phyloP scores from a whole-genome alignment of 1,139 yeast species.

The Debaryomycetaceae sp. region DNA sequence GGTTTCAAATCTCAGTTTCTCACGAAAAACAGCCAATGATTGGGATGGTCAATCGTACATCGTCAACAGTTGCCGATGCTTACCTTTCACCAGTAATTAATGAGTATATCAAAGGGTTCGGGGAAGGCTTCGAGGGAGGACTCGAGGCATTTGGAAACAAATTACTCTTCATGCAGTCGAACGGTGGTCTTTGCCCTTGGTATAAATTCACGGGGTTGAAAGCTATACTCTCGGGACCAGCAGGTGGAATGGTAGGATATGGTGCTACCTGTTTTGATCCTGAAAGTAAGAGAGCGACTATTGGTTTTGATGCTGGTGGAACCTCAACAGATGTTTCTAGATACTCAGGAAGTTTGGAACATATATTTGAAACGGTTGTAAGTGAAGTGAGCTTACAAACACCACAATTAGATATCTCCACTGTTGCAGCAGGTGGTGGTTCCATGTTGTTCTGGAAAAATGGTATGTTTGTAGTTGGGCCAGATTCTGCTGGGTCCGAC shows the following conservation, averaged over 20 bases:
- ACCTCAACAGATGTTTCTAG: conserved; percentile 48
- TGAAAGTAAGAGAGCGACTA: conserved; percentile 29
- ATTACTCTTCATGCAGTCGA: conserved; percentile 45
- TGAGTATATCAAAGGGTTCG: conserved; percentile 34
- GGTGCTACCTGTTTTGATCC: conserved; percentile 43
- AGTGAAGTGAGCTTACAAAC: conserved; percentile 43
- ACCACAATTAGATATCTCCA: conserved; percentile 45
- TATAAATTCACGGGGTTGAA: conserved; percentile 46
- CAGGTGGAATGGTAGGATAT: conserved; percentile 52
- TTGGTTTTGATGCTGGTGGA: conserved; percentile 50
- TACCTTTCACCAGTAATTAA: conserved; percentile 39
- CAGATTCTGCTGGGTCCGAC: conserved; percentile 47
- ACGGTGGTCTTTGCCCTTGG: conserved; percentile 50
- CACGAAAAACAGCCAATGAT: conserved; percentile 45
- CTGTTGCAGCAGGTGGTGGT: conserved; percentile 51
- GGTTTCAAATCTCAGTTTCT: conserved; percentile 39
- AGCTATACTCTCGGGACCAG: conserved; percentile 49
- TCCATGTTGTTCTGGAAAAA: conserved; percentile 44
- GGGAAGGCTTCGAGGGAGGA: conserved; percentile 44
- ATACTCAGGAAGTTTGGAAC: conserved; percentile 37
- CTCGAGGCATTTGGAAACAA: conserved; percentile 41
- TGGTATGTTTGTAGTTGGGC: conserved; percentile 47
- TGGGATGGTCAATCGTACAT: conserved; percentile 41
- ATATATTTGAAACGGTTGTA: conserved; percentile 43
- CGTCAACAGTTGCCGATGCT: conserved; percentile 47